Base-by-base conservation (phyloP, 805 yeast species). In the Kodamaea restingae region DNA sequence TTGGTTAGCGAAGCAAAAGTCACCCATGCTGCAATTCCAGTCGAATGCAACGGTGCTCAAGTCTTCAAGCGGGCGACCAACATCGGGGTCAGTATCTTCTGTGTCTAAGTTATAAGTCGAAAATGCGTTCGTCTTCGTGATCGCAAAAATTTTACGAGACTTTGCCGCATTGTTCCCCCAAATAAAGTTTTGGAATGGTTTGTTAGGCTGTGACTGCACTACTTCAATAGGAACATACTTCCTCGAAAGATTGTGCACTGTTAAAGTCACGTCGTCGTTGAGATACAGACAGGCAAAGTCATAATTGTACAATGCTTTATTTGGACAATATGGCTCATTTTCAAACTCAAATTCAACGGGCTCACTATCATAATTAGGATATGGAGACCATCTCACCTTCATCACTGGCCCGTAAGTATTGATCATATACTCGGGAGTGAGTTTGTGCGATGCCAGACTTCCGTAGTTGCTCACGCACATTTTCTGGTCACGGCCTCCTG, bases 401-500 rank as follows among this genome's bases (percentile, higher is more conserved):
- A 83, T 78, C 1, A 91, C 83, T 0, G 96, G 85, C 11, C 83
- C 83, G 7, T 93, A 80, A 1, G 95, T 78, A 47, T 76, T 73
- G 10, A 91, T 73, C 10, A 80, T 80, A 47, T 75, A 75, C 24
- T 86, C 91, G 0, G 97, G 95, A 3, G 61, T 37, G 25, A 45
- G 39, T 36, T 57, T 47, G 35, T 44, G 49, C 18, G 48, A 47
- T 14, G 32, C 26, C 3, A 50, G 26, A 5, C 48, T 28, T 2
- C 64, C 56, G 44, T 63, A 68, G 40, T 65, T 82, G 91, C 95
- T 87, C 3, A 84, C 78, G 44, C 84, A 87, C 25, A 84, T 69
- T 48, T 80, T 81, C 38, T 84, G 82, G 60, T 93, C 98, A 51
- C 97, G 72, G 6, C 98, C 98, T 11, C 97, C 97, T 15, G 96